Conservation (phyloP, 306 rosid genomes). For the Oxytropis ochrocephala region DNA sequence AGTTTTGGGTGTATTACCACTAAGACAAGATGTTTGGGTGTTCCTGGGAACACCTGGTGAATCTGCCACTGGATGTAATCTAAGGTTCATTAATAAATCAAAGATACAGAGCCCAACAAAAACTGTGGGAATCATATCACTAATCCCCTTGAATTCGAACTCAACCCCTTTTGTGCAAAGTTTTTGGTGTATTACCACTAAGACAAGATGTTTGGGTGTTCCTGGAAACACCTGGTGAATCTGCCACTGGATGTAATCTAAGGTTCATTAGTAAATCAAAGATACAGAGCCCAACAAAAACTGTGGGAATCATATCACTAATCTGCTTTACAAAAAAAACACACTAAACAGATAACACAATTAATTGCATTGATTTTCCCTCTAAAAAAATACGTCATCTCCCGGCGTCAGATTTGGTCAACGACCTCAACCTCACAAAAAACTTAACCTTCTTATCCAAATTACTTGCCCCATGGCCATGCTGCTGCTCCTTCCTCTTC, state of each 20-base stretch:
- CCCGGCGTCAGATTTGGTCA: slow-evolving; percentile 75
- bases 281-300: background rate
- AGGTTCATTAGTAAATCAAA: background rate
- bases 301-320: background rate
- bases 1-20: too few relatives aligned
- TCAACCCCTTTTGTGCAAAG: too few relatives aligned
- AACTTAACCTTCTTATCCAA: slow-evolving; percentile 60
- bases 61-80: too few relatives aligned
- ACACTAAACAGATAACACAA: background rate
- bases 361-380: background rate
- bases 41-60: too few relatives aligned
- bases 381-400: slow-evolving; percentile 1
- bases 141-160: too few relatives aligned
- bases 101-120: background rate
- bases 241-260: too few relatives aligned
- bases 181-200: too few relatives aligned
- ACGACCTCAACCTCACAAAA: slow-evolving; percentile 70
- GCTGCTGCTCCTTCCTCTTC: slow-evolving; percentile 41
- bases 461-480: slow-evolving; percentile 12
- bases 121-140: background rate
- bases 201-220: too few relatives aligned
- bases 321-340: background rate
- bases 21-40: too few relatives aligned
- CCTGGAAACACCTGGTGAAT: too few relatives aligned
- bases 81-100: background rate